These are phyloP conservation scores for Lepiota brunneoincarnata DNA, from an alignment of 768 basidiomycete genomes.

Conservation along the genomic window DNA sequence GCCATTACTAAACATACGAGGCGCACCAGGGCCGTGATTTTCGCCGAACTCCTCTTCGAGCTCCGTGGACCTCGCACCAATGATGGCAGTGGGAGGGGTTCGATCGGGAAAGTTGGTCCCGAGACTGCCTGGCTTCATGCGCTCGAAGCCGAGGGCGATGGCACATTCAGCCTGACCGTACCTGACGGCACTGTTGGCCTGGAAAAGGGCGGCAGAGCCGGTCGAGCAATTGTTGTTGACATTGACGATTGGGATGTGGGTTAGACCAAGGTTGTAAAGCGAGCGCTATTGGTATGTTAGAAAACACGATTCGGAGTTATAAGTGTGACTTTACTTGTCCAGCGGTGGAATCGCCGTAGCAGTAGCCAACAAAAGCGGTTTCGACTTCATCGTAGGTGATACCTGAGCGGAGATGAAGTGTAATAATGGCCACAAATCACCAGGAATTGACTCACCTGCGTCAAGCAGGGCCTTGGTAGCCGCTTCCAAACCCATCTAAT, in stretches of 20 bases:
- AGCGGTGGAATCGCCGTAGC: constrained; percentile 76
- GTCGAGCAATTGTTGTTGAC: constrained; percentile 90
- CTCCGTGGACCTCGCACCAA: constrained; percentile 40
- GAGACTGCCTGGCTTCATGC: constrained; percentile 75
- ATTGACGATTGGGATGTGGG: constrained; percentile 80
- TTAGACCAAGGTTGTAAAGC: constrained; percentile 81
- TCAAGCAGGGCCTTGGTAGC: constrained; percentile 85
- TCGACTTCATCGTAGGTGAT: constrained; percentile 78
- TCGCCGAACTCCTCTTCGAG: constrained; percentile 52
- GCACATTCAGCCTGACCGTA: constrained; percentile 70
- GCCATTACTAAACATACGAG: constrained; percentile 74
- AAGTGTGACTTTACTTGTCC: constrained; percentile 50
- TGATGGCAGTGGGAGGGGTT: constrained; percentile 43
- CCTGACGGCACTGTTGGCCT: constrained; percentile 70
- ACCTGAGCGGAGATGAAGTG: constrained; percentile 37
- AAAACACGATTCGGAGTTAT: not conserved
- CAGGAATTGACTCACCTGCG: constrained; percentile 47
- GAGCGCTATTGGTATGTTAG: constrained; percentile 47
- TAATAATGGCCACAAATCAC: not conserved
- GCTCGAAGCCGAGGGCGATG: constrained; percentile 84
- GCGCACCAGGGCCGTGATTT: constrained; percentile 69
- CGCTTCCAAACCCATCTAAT: constrained; percentile 84
- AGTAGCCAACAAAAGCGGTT: constrained; percentile 74
- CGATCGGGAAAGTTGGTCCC: constrained; percentile 62
- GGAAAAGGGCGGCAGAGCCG: constrained; percentile 73